phyloP scores from a whole-genome alignment of 2,329 filamentous ascomycete species.

The Colletotrichum sp. region DNA sequence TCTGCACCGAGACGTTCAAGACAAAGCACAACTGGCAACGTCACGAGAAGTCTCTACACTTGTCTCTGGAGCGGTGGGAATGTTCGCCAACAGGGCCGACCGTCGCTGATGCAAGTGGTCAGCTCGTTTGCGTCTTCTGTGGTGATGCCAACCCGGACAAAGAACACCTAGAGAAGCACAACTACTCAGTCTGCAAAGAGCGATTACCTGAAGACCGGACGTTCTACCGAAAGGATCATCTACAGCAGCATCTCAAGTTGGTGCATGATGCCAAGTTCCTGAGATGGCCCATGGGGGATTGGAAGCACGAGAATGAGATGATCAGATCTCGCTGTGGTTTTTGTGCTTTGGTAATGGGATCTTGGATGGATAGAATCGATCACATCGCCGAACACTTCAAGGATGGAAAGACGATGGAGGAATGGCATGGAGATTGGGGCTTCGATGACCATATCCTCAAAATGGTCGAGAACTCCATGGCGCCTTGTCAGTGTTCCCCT shows the following conservation, averaged over 20 bases:
- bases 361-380: constrained; percentile 37
- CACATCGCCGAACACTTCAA: constrained; percentile 46
- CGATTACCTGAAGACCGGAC: constrained; percentile 47
- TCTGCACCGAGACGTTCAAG: constrained; percentile 50
- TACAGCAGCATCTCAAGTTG: constrained; percentile 42
- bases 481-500: constrained; percentile 31
- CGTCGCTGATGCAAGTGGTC: constrained; percentile 35
- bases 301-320: constrained; percentile 1
- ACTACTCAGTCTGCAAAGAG: constrained; percentile 52
- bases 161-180: constrained; percentile 40
- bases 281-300: constrained; percentile 8
- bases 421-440: constrained; percentile 46
- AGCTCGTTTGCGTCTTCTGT: constrained; percentile 45
- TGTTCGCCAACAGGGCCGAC: constrained; percentile 31
- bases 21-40: constrained; percentile 52
- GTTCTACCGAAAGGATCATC: constrained; percentile 49
- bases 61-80: constrained; percentile 49
- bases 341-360: constrained; percentile 36
- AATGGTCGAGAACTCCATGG: constrained; percentile 42
- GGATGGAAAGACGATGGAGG: constrained; percentile 39
- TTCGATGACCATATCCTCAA: constrained; percentile 39
- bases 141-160: constrained; percentile 31
- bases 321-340: constrained; percentile 39
- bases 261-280: constrained; percentile 12
- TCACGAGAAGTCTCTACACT: constrained; percentile 54